phyloP scores from a whole-genome alignment of 805 yeast genomes.

The Barnettozyma wickerhamii region DNA sequence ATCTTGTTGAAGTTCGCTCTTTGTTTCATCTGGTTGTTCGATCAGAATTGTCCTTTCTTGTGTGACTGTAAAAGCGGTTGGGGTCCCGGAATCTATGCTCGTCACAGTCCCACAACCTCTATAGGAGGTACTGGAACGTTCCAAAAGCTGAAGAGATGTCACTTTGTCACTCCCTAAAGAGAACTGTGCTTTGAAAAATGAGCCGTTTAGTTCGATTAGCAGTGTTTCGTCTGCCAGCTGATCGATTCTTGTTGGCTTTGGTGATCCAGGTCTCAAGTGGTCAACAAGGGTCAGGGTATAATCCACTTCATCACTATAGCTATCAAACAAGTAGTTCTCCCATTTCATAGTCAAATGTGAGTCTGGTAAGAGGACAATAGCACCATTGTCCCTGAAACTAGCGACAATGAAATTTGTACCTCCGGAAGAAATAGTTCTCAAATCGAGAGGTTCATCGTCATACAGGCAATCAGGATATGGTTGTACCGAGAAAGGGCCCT shows the following conservation, averaged over 20 bases:
- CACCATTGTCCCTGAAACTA: constrained; percentile 27
- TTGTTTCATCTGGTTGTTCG: too few relatives aligned
- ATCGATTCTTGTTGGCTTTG: background rate
- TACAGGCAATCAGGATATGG: constrained; percentile 57
- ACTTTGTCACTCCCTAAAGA: too few relatives aligned
- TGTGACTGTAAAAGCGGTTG: too few relatives aligned
- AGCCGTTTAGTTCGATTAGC: too few relatives aligned
- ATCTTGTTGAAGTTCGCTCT: too few relatives aligned
- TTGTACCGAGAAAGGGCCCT: constrained; percentile 51
- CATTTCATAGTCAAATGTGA: constrained; percentile 33
- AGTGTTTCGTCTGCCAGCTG: too few relatives aligned
- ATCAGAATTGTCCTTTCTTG: too few relatives aligned
- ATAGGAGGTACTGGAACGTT: too few relatives aligned
- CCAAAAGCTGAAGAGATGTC: too few relatives aligned
- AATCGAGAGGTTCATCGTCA: constrained; percentile 36
- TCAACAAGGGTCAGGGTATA: constrained; percentile 1
- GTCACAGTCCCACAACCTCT: too few relatives aligned
- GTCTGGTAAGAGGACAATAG: constrained; percentile 29
- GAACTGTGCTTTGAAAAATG: too few relatives aligned
- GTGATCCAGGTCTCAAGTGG: constrained; percentile 3
- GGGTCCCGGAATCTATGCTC: too few relatives aligned
- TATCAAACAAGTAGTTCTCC: constrained; percentile 5
- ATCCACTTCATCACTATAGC: background rate
- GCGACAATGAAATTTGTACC: constrained; percentile 24
- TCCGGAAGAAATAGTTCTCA: constrained; percentile 27